Evolutionary conservation across 805 yeast species (phyloP), one percentile per base, ranked within the genome.

Genomic region (Tetrapisispora nanseiensis): DNA sequence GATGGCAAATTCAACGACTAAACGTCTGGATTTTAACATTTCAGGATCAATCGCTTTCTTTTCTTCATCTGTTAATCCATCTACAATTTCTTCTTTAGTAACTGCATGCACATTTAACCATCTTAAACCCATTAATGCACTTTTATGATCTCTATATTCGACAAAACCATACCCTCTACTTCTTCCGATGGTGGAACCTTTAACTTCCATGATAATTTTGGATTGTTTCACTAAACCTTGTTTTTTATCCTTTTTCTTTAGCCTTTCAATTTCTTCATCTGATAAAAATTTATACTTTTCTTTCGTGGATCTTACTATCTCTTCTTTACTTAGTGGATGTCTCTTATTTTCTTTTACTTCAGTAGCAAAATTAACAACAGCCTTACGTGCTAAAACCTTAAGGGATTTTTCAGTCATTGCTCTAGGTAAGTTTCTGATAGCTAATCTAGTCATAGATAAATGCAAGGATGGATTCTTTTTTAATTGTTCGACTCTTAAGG

Each of bases 91-190:
- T 9, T 72, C 76, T 27, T 62, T 63, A 0, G 85, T 67, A 6
- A 92, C 95, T 56, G 76, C 81, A 59, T 90, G 96, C 7, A 95
- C 95, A 62, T 92, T 92, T 61, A 92, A 72, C 95, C 96, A 92
- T 70, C 98, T 78, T 43, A 92, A 74, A 2, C 95, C 97, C 97
- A 87, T 89, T 51, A 92, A 72, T 1, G 98, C 97, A 48, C 81
- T 62, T 63, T 82, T 83, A 63, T 92, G 98, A 63, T 89, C 95
- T 64, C 87, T 79, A 63, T 73, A 87, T 65, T 92, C 97, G 35
- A 92, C 65, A 71, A 92, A 90, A 49, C 98, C 98, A 56, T 90
- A 92, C 46, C 98, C 98, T 70, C 97, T 81, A 57, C 92, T 80
- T 63, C 98, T 75, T 43, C 98, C 98, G 23, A 72, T 65, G 21